A percentile compares a stretch with the other conserved stretches of the same genome.
Evolutionary conservation across 2,329 filamentous ascomycete species (phyloP).

Genomic region (Fusarium tuaranense): DNA sequence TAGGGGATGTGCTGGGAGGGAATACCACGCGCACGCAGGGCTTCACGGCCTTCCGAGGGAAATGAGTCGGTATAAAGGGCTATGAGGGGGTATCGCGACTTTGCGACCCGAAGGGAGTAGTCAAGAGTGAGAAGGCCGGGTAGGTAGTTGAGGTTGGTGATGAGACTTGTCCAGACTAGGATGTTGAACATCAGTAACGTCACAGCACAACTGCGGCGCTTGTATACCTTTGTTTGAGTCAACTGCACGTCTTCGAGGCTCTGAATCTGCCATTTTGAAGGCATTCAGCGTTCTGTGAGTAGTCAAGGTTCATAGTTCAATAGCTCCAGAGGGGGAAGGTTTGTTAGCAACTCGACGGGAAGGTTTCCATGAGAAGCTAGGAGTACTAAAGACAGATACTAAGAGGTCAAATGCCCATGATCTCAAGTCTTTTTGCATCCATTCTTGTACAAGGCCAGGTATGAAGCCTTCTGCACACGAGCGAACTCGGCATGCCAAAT

Average conservation of each 20-base stretch:
- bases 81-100: slow-evolving; percentile 80
- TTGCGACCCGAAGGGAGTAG: slow-evolving; percentile 75
- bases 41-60: slow-evolving; percentile 74
- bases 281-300: not conserved
- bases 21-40: slow-evolving; percentile 77
- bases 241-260: slow-evolving; percentile 46
- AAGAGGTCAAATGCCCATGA: not conserved
- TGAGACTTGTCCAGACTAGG: slow-evolving; percentile 86
- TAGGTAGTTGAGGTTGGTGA: slow-evolving; percentile 87
- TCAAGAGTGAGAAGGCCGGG: slow-evolving; percentile 85
- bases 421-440: not conserved
- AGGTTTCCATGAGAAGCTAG: not conserved
- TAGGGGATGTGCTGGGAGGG: slow-evolving; percentile 77
- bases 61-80: slow-evolving; percentile 86
- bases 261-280: slow-evolving; percentile 37
- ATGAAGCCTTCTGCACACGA: not conserved
- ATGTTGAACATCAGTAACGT: slow-evolving; percentile 1
- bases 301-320: slow-evolving; percentile 2
- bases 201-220: not conserved
- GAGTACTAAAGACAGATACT: not conserved
- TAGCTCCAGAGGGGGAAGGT: slow-evolving; percentile 24
- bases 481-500: slow-evolving; percentile 15
- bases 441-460: not conserved
- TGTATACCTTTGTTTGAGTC: slow-evolving; percentile 54
- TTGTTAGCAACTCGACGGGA: not conserved